A percentile compares a stretch with the other conserved stretches of the same genome.
These are phyloP conservation scores for Hippophae gyantsensis DNA, from an alignment of 306 rosid genomes.

Conservation along the genomic window DNA sequence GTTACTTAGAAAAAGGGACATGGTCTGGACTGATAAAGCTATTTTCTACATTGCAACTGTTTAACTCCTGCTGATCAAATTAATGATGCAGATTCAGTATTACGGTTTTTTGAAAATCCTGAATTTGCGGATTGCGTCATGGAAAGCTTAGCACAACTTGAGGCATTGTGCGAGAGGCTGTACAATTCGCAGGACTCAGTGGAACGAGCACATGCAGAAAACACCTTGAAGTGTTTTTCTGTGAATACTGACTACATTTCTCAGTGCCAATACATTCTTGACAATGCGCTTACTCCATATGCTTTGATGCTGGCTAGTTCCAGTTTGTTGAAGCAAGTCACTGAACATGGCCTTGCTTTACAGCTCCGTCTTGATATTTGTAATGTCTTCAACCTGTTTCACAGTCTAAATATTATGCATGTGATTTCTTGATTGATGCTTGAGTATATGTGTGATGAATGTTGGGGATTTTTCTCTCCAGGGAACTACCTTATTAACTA, in stretches of 20 bases:
- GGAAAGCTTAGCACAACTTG: slow-evolving; percentile 51
- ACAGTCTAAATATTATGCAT: too few relatives aligned
- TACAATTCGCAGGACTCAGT: slow-evolving; percentile 57
- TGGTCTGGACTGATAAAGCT: too few relatives aligned
- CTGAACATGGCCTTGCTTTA: slow-evolving; percentile 48
- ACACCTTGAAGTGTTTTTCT: slow-evolving; percentile 54
- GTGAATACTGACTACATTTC: slow-evolving; percentile 54
- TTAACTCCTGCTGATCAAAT: too few relatives aligned
- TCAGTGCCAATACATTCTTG: slow-evolving; percentile 56
- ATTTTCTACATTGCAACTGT: too few relatives aligned
- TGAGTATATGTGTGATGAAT: neutral
- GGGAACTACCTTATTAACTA: slow-evolving; percentile 52
- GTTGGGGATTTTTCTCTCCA: slow-evolving; percentile 8
- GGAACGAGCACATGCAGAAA: slow-evolving; percentile 52
- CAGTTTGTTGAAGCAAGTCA: slow-evolving; percentile 57
- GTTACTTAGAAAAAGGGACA: too few relatives aligned
- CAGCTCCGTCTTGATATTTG: slow-evolving; percentile 58
- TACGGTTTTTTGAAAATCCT: neutral
- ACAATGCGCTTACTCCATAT: slow-evolving; percentile 49
- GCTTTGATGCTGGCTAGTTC: slow-evolving; percentile 58
- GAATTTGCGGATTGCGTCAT: slow-evolving; percentile 15
- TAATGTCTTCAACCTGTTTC: slow-evolving; percentile 3
- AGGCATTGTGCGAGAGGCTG: slow-evolving; percentile 54
- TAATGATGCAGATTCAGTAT: too few relatives aligned
- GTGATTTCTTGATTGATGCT: neutral